Base-by-base conservation (phyloP, 2,329 filamentous ascomycete species). In the Stagonosporopsis rhizophila region DNA sequence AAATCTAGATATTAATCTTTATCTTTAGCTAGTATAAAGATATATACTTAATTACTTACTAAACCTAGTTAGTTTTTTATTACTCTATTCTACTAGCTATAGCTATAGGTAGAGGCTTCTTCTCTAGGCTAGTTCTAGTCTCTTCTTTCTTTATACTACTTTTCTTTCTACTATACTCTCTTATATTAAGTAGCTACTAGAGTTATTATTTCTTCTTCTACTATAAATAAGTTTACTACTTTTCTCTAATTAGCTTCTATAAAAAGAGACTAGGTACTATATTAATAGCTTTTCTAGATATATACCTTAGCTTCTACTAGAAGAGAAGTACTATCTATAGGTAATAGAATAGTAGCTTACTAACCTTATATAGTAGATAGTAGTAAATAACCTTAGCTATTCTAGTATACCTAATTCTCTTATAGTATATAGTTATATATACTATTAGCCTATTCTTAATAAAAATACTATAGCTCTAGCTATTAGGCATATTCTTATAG, bases 321-420 rank as follows among this genome's bases (percentile, higher is more conserved):
- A 32, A 32, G 9, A 15, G 9, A 32, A 32, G 30, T 15, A 37
- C 34, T 37, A 37, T 37, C 34, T 37, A 9, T 19, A 37, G 17
- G 34, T 37, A 37, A 4, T 44, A 44, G 17, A 44, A 23, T 23
- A 54, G 11, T 34, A 54, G 19, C 35, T 54, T 35, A 25, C 51
- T 42, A 34, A 54, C 51, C 34, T 54, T 23, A 6, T 32, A 23
- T 27, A 38, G 51, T 27, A 53, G 20, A 28, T 53, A 53, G 5
- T 34, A 46, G 32, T 53, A 39, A 23, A 53, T 49, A 40, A 46
- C 17, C n/a, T 37, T 37, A 37, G 34, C 34, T 19, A 7, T 34
- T 32, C 4, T 41, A 20, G 15, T 25, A 41, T n/a, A 5, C 39
- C 20, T 41, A 37, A 37, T 37, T 5, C 15, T 15, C 9, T 37